Base-by-base conservation (phyloP, 2,329 filamentous ascomycete genomes). In the Fusarium sororula region DNA sequence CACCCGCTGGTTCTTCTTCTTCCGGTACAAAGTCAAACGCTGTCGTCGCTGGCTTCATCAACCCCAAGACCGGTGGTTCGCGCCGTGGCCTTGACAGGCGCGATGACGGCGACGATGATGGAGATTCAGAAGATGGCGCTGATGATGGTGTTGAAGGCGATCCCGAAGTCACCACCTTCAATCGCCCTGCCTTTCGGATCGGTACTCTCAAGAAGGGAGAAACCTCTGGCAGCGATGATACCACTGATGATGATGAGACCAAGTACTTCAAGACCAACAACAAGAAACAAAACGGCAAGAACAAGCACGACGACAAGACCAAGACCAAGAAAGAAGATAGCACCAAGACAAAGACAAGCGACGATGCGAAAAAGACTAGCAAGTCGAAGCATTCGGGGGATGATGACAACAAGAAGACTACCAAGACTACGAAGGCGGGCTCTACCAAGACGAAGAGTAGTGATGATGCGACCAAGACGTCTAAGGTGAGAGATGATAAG, bases 211-310 rank as follows among this genome's bases (percentile, higher is more conserved):
- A 68, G 42, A 32, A 68, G 26, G 35, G 26, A 20, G 50, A 62
- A 15, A 32, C 26, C 26, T 32, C 26, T 12, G 39, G 22, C 5
- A 53, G 4, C 30, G 28, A 51, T 18, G 38, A 38, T 22, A 41
- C 50, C 32, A 8, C 14, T 8, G 54, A 24, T 9, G 20, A 59
- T 3, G 32, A 47, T 24, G 39, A 62, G 4, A 35, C 17, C 5
- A 69, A 69, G 39, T 50, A 26, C 20, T 24, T 68, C 37, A 68
- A 68, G 48, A 11, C 38, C 1, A 51, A 48, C 32, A 45, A 35
- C 18, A 68, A 68, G 50, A 68, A 68, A 32, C 63, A 68, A 7
- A 61, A 53, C 17, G 65, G 51, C 32, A 63, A 63, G 14, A 50
- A 45, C 26, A n/a, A 41, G n/a, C 18, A 48, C 7, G 47, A 42